phyloP scores from a whole-genome alignment of 2,329 filamentous ascomycete genomes.

The Teratosphaeria viscida region DNA sequence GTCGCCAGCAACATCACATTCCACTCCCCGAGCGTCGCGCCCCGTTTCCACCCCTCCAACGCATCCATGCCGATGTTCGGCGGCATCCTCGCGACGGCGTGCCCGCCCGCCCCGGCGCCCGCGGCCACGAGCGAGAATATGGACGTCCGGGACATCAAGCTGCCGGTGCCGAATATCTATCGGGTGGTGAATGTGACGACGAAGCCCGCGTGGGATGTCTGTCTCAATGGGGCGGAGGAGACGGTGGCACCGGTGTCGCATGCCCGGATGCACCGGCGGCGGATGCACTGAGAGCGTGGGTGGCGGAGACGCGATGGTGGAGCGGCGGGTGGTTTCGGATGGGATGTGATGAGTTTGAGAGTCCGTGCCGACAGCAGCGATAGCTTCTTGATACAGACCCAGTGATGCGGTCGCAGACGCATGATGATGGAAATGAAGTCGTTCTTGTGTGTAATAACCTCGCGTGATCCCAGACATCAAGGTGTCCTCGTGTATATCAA shows the following conservation, averaged over 20 bases:
- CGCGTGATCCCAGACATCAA: too few species aligned
- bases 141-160: neutral
- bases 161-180: neutral
- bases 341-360: too few species aligned
- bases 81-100: neutral
- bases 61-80: neutral
- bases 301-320: too few species aligned
- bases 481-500: too few species aligned
- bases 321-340: too few species aligned
- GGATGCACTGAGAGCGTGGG: neutral
- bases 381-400: too few species aligned
- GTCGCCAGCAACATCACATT: neutral
- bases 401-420: too few species aligned
- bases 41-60: neutral
- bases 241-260: neutral
- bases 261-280: neutral
- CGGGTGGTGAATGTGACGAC: neutral
- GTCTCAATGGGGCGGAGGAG: neutral
- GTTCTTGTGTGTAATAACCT: too few species aligned
- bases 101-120: neutral
- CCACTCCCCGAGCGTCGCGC: neutral
- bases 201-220: neutral
- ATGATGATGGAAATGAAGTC: too few species aligned
- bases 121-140: neutral
- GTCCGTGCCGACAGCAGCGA: too few species aligned